Percentiles rank a stretch among this genome's conserved stretches.
phyloP scores from a whole-genome alignment of 768 basidiomycete genomes.

The Mycena sanguinolenta region DNA sequence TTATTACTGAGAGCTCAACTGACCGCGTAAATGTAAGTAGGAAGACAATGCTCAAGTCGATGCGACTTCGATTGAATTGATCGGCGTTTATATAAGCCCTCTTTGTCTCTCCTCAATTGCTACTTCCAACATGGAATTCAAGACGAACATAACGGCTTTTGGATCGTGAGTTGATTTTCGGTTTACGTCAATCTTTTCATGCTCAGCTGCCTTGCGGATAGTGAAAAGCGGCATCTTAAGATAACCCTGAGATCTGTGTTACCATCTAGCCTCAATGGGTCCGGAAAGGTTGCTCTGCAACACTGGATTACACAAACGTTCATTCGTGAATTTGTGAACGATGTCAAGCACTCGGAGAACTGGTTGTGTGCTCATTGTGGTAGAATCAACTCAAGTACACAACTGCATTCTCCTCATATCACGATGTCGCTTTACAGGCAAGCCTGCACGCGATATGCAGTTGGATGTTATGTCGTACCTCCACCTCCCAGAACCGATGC shows the following conservation, averaged over 20 bases:
- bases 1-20: neutral
- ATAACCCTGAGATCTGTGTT: conserved; percentile 7
- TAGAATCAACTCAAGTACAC: neutral
- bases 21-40: too few species aligned
- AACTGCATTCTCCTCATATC: neutral
- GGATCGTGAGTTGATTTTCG: conserved; percentile 14
- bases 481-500: conserved; percentile 9
- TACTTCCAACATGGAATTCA: conserved; percentile 27
- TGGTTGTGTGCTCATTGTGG: conserved; percentile 24
- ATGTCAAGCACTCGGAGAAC: conserved; percentile 24
- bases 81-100: neutral
- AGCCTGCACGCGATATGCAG: conserved; percentile 24
- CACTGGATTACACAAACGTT: neutral
- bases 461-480: conserved; percentile 10
- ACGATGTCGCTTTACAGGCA: conserved; percentile 8
- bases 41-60: too few species aligned
- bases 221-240: conserved; percentile 23
- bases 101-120: neutral
- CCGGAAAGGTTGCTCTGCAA: too few species aligned
- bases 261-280: too few species aligned
- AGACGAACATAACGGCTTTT: conserved; percentile 6
- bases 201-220: neutral
- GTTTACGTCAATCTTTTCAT: neutral
- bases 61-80: neutral
- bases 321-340: neutral